These are phyloP conservation scores for Pseudogymnoascus destructans DNA, from an alignment of 2,329 filamentous ascomycete genomes.

Conservation along the genomic window DNA sequence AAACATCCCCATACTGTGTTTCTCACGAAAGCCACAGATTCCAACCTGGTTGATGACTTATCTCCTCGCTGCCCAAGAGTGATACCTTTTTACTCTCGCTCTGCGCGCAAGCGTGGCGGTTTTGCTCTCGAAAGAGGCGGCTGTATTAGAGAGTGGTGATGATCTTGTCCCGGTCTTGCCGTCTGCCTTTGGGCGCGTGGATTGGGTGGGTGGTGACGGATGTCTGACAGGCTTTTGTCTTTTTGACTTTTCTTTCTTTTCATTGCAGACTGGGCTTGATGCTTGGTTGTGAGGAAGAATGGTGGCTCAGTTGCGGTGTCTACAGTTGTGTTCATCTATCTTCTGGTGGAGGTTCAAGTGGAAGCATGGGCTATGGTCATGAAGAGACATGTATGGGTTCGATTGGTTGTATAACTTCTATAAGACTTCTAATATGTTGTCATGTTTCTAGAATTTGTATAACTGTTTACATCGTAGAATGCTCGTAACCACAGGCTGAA, in stretches of 20 bases:
- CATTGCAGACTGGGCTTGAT: slow-evolving; percentile 37
- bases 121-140: slow-evolving; percentile 19
- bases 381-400: background rate
- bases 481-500: background rate
- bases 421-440: background rate
- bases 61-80: slow-evolving; percentile 84
- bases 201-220: slow-evolving; percentile 73
- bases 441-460: background rate
- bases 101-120: slow-evolving; percentile 51
- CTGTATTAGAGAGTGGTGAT: slow-evolving; percentile 83
- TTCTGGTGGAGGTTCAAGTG: background rate
- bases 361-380: background rate
- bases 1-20: slow-evolving; percentile 82
- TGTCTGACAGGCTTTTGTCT: slow-evolving; percentile 62
- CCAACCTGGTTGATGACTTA: slow-evolving; percentile 90
- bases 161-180: slow-evolving; percentile 69
- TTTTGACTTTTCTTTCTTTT: no score
- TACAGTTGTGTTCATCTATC: background rate
- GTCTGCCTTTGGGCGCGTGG: slow-evolving; percentile 65
- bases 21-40: slow-evolving; percentile 84
- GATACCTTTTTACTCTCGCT: slow-evolving; percentile 53
- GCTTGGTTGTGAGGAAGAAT: slow-evolving; percentile 40
- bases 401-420: background rate
- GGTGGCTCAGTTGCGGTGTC: no score
- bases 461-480: background rate